Evolutionary conservation across 2,329 filamentous ascomycete genomes (phyloP), one percentile per base, ranked within the genome.

Genomic region (Pestalotiopsis sp.): DNA sequence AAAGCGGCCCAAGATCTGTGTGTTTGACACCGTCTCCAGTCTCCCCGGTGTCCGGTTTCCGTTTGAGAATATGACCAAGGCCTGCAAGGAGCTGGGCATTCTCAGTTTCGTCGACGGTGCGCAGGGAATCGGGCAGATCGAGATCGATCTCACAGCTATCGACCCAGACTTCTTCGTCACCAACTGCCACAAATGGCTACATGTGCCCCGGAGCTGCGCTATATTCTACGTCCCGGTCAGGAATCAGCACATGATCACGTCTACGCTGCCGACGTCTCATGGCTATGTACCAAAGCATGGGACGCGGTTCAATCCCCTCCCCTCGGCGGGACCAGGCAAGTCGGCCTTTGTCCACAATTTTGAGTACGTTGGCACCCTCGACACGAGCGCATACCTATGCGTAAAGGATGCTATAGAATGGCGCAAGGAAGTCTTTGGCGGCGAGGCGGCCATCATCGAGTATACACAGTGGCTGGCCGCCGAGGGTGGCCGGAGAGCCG

Each of bases 171-270:
- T 97, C 81, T 93, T 97, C 76, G 87, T 95, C 14, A 91, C 87
- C 67, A 98, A 98, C 78, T 93, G 90, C 74, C 93, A 97, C 83
- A 97, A 97, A 83, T 98, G 95, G 95, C 89, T 98, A 7, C 91
- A 89, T 75, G 88, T 89, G 0, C 95, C 95, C 0, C 90, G 95
- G 39, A 92, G 91, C 17, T 94, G 92, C 77, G 94, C 94, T 2
- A 83, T 96, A 4, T 88, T 98, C 72, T 92, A 97, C 79, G 92
- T 96, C 1, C 92, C 94, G 0, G 69, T 84, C 20, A 86, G 91
- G 25, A 94, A 97, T 78, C 95, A 98, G 78, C 82, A 84, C 63
- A 80, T 97, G 58, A 89, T 98, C 57, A 87, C 90, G 14, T 90
- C 90, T 2, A 91, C 93, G 0, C 79, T 97, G 38, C 93, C 94